A percentile compares a stretch with the other conserved stretches of the same genome.
Conservation (phyloP, 805 yeast species). For the Metschnikowia noctiluminum region DNA sequence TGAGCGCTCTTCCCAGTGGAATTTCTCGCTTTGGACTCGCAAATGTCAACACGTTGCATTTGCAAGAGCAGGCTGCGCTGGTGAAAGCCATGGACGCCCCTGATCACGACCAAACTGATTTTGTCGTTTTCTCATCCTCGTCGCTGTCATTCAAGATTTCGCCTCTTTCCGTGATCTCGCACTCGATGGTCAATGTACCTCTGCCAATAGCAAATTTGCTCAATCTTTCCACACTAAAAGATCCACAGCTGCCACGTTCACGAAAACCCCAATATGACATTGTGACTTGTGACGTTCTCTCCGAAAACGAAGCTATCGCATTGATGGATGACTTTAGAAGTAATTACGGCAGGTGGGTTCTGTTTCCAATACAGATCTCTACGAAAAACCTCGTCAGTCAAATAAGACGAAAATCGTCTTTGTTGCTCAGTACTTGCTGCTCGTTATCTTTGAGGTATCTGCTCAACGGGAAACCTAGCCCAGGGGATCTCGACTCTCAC, state of each 20-base stretch:
- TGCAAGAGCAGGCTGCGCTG: neutral
- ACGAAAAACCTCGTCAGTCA: constrained; percentile 47
- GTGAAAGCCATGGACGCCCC: neutral
- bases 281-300: constrained; percentile 47
- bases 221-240: constrained; percentile 11
- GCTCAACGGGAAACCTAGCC: constrained; percentile 23
- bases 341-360: constrained; percentile 75
- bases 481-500: constrained; percentile 24
- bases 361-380: constrained; percentile 55
- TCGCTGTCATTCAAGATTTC: constrained; percentile 37
- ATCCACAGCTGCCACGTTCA: constrained; percentile 9
- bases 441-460: constrained; percentile 56
- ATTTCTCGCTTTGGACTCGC: constrained; percentile 3
- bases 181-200: constrained; percentile 31
- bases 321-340: constrained; percentile 58
- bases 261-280: constrained; percentile 39
- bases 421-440: constrained; percentile 66
- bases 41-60: neutral
- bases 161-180: constrained; percentile 42
- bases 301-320: constrained; percentile 44
- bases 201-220: constrained; percentile 34
- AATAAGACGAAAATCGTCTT: constrained; percentile 51
- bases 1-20: neutral
- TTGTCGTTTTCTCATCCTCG: constrained; percentile 20
- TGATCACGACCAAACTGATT: neutral